Base-by-base conservation (phyloP, 805 yeast genomes). In the Hanseniaspora singularis region DNA sequence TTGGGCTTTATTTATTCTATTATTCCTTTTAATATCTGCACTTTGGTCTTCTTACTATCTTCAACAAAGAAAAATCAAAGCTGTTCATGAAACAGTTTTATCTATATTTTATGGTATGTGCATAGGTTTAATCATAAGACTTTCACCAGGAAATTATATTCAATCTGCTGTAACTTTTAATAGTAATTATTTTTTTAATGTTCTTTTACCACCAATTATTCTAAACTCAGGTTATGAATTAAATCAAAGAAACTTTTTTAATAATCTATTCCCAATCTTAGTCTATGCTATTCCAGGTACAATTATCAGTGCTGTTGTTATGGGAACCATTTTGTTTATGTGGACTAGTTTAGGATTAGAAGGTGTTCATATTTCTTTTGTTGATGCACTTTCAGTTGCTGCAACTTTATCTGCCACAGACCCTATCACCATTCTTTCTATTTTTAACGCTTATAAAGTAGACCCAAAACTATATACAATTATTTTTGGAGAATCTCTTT, bases 371-470 rank as follows among this genome's bases (percentile, higher is more conserved):
- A 76, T 92, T 47, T 89, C 95, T 43, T 87, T 89, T 65, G 95
- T 92, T n/a, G 96, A 89, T 62, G 96, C 97, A 0, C 70, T 92
- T 48, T 89, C 96, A 0, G 95, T 92, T 15, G 99, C 98, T 20
- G 98, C 99, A 2, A 89, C 98, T 0, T 72, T 92, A 37, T 85
- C 95, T 2, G 99, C 99, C 18, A 92, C 99, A 1, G 99, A 92
- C 63, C 99, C 99, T 0, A 96, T 92, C 26, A 92, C 99, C 1
- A 89, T 92, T 57, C 67, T 92, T 54, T 87, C 97, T 12, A 92
- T 92, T 51, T 92, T 92, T 71, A 92, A 89, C 60, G 92, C 97
- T 12, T 92, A 92, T 66, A 88, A 89, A 64, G 99, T 92, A 30
- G 99, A 92, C 63, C 98, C 98, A 10, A 92, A 94, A 63, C 70